These are phyloP conservation scores for Spencermartinsiella europaea DNA, from an alignment of 805 yeast genomes.

Conservation along the genomic window DNA sequence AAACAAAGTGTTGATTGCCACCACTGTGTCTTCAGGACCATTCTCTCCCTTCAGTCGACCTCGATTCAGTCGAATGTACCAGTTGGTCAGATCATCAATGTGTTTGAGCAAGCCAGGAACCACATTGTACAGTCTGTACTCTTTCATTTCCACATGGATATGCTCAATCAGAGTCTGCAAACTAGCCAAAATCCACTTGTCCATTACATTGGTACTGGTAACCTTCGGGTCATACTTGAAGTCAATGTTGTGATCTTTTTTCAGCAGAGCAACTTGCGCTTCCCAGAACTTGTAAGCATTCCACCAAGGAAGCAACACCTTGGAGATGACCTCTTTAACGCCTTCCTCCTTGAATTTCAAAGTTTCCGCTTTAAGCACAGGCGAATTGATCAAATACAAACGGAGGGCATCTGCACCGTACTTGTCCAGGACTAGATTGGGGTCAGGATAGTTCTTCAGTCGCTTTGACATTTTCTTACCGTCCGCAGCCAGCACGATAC, in stretches of 20 bases:
- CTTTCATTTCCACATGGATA: conserved; percentile 85
- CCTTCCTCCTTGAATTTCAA: conserved; percentile 98
- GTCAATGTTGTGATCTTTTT: conserved; percentile 65
- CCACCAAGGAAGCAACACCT: conserved; percentile 98
- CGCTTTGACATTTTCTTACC: conserved; percentile 99
- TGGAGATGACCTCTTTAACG: conserved; percentile 94
- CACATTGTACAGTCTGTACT: conserved; percentile 89
- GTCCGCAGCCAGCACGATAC: conserved; percentile 94
- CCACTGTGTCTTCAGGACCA: conserved; percentile 76
- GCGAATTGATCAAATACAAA: conserved; percentile 92
- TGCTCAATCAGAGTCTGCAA: conserved; percentile 82
- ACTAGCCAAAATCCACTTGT: conserved; percentile 95
- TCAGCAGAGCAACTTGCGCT: conserved; percentile 81
- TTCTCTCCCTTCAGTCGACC: conserved; percentile 94
- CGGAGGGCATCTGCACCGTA: conserved; percentile 99
- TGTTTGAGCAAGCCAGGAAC: conserved; percentile 86
- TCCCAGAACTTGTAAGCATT: conserved; percentile 95
- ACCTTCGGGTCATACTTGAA: conserved; percentile 66
- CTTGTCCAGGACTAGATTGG: conserved; percentile 68
- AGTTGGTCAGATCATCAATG: conserved; percentile 93
- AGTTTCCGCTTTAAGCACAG: conserved; percentile 94
- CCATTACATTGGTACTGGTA: conserved; percentile 85
- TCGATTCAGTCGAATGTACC: conserved; percentile 98
- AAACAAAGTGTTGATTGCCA: conserved; percentile 84
- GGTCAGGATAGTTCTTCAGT: conserved; percentile 97